Percentiles rank a stretch among this genome's conserved stretches.
Conservation (phyloP, 106 monocot genomes). For the Acorus calamus region DNA sequence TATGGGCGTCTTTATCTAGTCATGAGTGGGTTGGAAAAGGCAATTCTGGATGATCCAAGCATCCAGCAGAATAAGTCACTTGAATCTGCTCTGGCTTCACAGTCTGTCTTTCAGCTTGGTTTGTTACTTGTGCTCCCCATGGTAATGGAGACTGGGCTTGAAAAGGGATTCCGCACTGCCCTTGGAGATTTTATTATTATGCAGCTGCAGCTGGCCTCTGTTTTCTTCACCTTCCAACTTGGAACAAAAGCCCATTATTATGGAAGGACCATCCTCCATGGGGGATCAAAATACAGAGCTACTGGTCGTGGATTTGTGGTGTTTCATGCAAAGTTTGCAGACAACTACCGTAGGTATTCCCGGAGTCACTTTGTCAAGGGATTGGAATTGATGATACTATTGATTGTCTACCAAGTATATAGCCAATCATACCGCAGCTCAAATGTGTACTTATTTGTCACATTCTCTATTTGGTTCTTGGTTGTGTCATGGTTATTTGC, state of each 20-base stretch:
- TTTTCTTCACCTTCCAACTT: constrained; percentile 91
- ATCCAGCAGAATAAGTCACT: constrained; percentile 57
- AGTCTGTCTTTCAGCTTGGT: constrained; percentile 82
- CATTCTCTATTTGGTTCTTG: constrained; percentile 88
- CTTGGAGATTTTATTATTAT: constrained; percentile 85
- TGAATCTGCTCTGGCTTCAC: constrained; percentile 77
- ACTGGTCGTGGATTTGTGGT: constrained; percentile 96
- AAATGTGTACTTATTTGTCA: constrained; percentile 63
- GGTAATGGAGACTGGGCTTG: constrained; percentile 94
- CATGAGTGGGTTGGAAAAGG: constrained; percentile 76
- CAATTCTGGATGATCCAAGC: constrained; percentile 55
- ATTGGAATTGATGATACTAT: constrained; percentile 67
- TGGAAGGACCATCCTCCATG: constrained; percentile 81
- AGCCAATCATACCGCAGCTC: constrained; percentile 61
- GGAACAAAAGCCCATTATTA: constrained; percentile 91
- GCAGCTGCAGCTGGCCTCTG: constrained; percentile 87
- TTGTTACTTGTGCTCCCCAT: constrained; percentile 76
- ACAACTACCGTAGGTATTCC: constrained; percentile 82
- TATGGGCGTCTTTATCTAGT: constrained; percentile 85
- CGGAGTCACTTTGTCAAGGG: constrained; percentile 96
- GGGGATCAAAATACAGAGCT: constrained; percentile 81
- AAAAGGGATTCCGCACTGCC: constrained; percentile 85
- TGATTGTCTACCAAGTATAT: constrained; percentile 79
- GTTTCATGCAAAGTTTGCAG: constrained; percentile 84
- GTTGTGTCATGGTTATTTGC: constrained; percentile 94